Evolutionary conservation across 345 rosid species (phyloP).

Genomic region (Linum tenue): DNA sequence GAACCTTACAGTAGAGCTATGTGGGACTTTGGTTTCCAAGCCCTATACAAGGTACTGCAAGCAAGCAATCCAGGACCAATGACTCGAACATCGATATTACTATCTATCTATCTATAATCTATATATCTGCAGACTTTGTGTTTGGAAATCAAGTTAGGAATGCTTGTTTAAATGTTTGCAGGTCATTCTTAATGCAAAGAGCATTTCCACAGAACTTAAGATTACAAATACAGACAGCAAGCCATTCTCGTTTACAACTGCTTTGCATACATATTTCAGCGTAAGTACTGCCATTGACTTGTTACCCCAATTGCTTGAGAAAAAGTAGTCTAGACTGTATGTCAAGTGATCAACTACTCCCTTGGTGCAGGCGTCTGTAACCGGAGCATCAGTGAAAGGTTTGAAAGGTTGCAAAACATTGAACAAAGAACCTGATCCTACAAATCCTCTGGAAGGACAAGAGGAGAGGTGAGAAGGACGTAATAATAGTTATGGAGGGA

Average conservation of each 20-base stretch:
- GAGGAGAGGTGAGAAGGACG: conserved; percentile 67
- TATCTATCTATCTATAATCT: background rate
- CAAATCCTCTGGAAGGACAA: conserved; percentile 57
- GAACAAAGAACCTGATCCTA: conserved; percentile 88
- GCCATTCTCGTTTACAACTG: conserved; percentile 72
- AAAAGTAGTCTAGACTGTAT: background rate
- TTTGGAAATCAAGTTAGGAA: conserved; percentile 12
- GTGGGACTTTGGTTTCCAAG: conserved; percentile 92
- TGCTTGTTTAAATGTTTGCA: conserved; percentile 20
- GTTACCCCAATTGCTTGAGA: conserved; percentile 1
- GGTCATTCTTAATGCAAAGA: conserved; percentile 50
- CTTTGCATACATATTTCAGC: conserved; percentile 81
- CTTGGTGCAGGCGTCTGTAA: conserved; percentile 60
- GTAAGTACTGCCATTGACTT: conserved; percentile 28
- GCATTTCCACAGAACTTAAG: conserved; percentile 69
- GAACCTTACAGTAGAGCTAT: conserved; percentile 76
- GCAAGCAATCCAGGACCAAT: background rate
- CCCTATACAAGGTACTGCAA: conserved; percentile 50
- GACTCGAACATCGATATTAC: background rate
- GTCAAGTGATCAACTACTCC: conserved; percentile 7
- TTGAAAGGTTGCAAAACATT: conserved; percentile 83
- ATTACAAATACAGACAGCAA: conserved; percentile 64
- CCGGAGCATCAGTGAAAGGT: conserved; percentile 66
- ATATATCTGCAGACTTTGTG: too few relatives aligned
- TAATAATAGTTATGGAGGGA: too few relatives aligned